phyloP scores from a whole-genome alignment of 1,139 yeast species.

The Yamadazyma dendronema region DNA sequence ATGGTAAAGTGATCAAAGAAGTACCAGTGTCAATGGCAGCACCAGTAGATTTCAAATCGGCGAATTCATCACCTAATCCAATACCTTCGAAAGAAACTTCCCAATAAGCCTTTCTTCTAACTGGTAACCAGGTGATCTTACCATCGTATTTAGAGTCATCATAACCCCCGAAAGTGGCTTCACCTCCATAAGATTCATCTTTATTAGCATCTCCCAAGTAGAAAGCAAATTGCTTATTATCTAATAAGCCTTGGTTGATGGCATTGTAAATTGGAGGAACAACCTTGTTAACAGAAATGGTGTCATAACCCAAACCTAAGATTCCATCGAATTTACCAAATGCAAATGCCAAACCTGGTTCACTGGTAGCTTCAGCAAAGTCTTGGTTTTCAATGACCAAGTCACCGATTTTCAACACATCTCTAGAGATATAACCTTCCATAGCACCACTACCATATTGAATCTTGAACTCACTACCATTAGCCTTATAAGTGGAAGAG shows the following conservation, averaged over 20 bases:
- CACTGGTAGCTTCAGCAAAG: constrained; percentile 95
- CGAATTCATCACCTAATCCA: constrained; percentile 88
- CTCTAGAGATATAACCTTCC: constrained; percentile 89
- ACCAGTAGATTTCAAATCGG: constrained; percentile 78
- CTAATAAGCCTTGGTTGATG: constrained; percentile 73
- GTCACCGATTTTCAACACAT: constrained; percentile 76
- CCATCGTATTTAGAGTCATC: constrained; percentile 76
- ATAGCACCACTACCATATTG: constrained; percentile 91
- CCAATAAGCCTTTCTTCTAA: constrained; percentile 99
- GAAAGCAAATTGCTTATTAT: constrained; percentile 82
- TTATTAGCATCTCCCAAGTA: constrained; percentile 78
- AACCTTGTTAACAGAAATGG: constrained; percentile 81
- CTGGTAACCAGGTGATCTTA: constrained; percentile 89
- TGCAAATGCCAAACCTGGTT: constrained; percentile 97
- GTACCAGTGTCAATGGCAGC: constrained; percentile 99
- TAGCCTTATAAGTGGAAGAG: constrained; percentile 77
- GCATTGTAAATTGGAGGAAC: constrained; percentile 96
- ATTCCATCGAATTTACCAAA: constrained; percentile 98
- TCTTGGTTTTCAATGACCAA: constrained; percentile 82
- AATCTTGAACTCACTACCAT: constrained; percentile 82
- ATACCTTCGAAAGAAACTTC: constrained; percentile 91
- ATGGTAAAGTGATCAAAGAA: constrained; percentile 89
- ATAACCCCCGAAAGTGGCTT: constrained; percentile 92
- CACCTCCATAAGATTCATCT: constrained; percentile 72
- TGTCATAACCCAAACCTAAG: constrained; percentile 88